Percentiles rank a stretch among this genome's conserved stretches.
Conservation (phyloP, 2,329 filamentous ascomycete species). For the Aspergillus sp. region DNA sequence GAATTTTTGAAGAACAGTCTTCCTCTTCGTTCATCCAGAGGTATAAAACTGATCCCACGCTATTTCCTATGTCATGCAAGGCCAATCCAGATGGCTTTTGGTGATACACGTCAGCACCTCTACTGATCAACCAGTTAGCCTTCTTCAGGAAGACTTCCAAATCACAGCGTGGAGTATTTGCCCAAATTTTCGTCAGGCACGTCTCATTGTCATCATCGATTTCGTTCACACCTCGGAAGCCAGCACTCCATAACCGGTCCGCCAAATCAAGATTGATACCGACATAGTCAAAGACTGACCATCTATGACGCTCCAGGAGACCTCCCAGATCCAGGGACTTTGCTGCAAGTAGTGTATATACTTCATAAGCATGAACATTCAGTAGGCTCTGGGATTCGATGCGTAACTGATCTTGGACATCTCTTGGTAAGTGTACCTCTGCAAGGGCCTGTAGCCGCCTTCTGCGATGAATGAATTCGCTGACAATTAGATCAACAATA, state of each 20-base stretch:
- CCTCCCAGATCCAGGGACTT: neutral
- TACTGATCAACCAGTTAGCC: conserved; percentile 9
- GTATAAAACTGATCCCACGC: conserved; percentile 3
- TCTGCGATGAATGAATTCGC: too few species aligned
- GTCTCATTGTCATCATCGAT: conserved; percentile 3
- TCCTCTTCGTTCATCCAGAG: neutral
- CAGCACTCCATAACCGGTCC: conserved; percentile 10
- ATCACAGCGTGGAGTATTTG: neutral
- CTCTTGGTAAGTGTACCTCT: too few species aligned
- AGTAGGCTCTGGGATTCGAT: neutral
- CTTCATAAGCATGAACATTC: conserved; percentile 5
- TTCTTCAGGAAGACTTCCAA: conserved; percentile 7
- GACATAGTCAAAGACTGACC: conserved; percentile 12
- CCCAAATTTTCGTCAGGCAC: conserved; percentile 4
- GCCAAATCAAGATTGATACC: conserved; percentile 10
- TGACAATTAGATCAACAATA: too few species aligned
- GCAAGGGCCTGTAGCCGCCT: too few species aligned
- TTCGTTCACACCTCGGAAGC: conserved; percentile 11
- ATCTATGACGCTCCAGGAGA: conserved; percentile 1
- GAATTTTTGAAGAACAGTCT: neutral
- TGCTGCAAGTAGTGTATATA: neutral
- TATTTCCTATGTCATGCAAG: conserved; percentile 5
- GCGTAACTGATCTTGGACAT: too few species aligned
- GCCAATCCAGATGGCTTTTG: conserved; percentile 2
- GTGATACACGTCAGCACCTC: conserved; percentile 9